A percentile compares a stretch with the other conserved stretches of the same genome.
phyloP scores from a whole-genome alignment of 2,329 filamentous ascomycete genomes.

The Xylaria sp. region DNA sequence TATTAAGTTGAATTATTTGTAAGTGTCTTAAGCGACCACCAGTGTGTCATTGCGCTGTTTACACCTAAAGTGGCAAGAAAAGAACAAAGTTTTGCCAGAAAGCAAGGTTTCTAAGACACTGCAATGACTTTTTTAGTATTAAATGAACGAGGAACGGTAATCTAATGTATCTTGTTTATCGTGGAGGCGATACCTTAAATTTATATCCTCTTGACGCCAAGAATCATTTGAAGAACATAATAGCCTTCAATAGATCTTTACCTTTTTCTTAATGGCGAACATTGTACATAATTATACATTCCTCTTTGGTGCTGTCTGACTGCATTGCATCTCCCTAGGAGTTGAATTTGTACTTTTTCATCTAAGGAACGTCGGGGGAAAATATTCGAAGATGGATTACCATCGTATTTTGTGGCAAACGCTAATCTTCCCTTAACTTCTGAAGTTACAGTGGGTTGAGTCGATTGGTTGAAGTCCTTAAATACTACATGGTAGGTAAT shows the following conservation, averaged over 20 bases:
- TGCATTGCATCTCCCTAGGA: background rate
- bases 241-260: background rate
- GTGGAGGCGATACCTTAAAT: background rate
- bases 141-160: slow-evolving; percentile 7
- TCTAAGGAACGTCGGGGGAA: background rate
- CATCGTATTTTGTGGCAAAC: background rate
- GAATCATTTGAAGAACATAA: background rate
- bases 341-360: background rate
- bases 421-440: background rate
- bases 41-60: slow-evolving; percentile 4
- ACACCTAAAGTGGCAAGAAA: background rate
- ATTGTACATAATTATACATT: background rate
- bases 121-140: slow-evolving; percentile 2
- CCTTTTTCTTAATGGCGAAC: background rate
- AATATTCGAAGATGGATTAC: background rate
- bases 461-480: background rate
- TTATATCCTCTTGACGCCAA: background rate
- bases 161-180: background rate
- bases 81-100: slow-evolving; percentile 1
- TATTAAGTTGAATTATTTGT: background rate
- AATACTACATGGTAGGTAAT: background rate
- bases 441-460: background rate
- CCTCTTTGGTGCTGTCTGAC: background rate
- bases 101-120: slow-evolving; percentile 3
- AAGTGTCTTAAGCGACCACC: slow-evolving; percentile 22